Conservation (phyloP, 345 rosid species). For the Eucalyptus rudis region DNA sequence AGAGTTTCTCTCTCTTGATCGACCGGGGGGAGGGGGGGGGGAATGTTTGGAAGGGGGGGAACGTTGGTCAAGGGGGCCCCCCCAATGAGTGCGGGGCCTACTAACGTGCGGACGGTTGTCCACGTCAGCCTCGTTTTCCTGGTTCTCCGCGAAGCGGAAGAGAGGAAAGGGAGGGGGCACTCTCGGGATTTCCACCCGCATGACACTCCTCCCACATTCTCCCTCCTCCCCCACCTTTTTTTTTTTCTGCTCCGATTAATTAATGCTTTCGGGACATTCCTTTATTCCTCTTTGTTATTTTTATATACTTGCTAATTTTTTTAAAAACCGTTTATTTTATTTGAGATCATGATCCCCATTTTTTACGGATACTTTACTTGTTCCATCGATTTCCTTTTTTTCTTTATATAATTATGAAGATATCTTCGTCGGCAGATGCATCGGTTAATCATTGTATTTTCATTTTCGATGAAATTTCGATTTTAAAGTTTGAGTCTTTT, state of each 20-base stretch:
- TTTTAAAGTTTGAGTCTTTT: no score
- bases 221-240: background rate
- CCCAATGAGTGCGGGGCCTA: background rate
- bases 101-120: background rate
- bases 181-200: background rate
- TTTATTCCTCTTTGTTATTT: background rate
- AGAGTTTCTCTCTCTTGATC: background rate
- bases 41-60: background rate
- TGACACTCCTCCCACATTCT: background rate
- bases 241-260: background rate
- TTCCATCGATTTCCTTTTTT: background rate
- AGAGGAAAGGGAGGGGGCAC: background rate
- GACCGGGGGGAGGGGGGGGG: background rate
- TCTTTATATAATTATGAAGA: background rate
- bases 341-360: background rate
- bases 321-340: background rate
- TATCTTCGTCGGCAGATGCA: background rate
- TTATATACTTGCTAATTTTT: background rate
- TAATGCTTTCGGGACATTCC: background rate
- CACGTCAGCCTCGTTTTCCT: background rate
- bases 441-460: no score
- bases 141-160: background rate
- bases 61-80: background rate
- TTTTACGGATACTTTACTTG: background rate
- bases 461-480: background rate